phyloP scores from a whole-genome alignment of 2,329 filamentous ascomycete species.

The Nigrospora osmanthi region DNA sequence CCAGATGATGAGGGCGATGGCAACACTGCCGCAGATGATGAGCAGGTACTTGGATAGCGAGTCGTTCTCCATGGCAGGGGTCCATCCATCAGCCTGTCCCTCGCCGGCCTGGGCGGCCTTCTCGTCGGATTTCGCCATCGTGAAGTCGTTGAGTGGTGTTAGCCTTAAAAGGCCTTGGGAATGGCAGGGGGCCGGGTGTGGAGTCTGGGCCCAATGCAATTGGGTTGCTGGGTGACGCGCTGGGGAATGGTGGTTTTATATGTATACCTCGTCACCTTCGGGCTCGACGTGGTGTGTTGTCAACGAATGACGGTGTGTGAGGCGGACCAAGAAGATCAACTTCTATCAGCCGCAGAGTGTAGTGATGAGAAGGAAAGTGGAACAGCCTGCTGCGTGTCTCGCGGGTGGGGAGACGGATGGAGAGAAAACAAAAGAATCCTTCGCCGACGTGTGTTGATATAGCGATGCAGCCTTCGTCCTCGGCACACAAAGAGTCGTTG shows the following conservation, averaged over 20 bases:
- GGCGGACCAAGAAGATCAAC: slow-evolving; percentile 5
- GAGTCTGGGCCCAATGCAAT: too few species aligned
- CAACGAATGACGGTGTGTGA: background rate
- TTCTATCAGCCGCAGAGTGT: slow-evolving; percentile 1
- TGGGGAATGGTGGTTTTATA: background rate
- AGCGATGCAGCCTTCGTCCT: too few species aligned
- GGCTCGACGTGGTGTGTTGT: background rate
- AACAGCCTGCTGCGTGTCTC: slow-evolving; percentile 1
- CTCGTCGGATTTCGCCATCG: background rate
- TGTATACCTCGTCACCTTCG: background rate
- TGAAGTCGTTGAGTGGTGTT: too few species aligned
- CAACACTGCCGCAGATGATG: slow-evolving; percentile 56
- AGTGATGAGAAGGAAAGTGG: background rate
- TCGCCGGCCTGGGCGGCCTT: background rate
- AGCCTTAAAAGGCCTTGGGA: too few species aligned
- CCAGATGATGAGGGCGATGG: slow-evolving; percentile 59
- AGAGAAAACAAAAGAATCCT: too few species aligned
- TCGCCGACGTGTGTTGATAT: too few species aligned
- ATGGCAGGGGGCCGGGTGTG: too few species aligned
- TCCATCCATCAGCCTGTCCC: slow-evolving; percentile 23
- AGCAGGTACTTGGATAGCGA: slow-evolving; percentile 54
- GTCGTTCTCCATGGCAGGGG: slow-evolving; percentile 36
- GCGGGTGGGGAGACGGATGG: background rate
- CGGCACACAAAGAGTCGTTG: too few species aligned
- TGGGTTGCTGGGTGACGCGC: background rate